phyloP scores from a whole-genome alignment of 148 eudicot species.

The Rhododendron vialii region DNA sequence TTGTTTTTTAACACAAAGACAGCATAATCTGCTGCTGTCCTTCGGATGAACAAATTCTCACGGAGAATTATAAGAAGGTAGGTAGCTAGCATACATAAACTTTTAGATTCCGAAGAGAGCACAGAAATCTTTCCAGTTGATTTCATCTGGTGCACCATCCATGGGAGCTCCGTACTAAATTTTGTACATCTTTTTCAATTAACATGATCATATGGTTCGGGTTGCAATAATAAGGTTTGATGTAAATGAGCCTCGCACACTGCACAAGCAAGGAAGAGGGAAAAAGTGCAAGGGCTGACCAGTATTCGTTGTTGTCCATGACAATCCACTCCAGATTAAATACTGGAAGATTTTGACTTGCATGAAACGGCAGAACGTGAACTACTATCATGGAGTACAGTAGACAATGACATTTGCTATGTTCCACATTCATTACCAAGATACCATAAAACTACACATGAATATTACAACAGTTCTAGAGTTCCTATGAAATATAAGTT shows the following conservation, averaged over 20 bases:
- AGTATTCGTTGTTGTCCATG: background rate
- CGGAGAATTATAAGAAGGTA: background rate
- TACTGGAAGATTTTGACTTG: background rate
- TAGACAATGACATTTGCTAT: background rate
- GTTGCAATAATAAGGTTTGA: background rate
- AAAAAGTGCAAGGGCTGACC: background rate
- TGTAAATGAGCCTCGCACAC: background rate
- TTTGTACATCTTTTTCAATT: background rate
- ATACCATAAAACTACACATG: background rate
- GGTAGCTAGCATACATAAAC: background rate
- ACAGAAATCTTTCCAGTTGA: background rate
- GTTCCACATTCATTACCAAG: background rate
- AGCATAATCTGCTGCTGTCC: background rate
- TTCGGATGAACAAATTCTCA: background rate
- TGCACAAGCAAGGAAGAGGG: background rate
- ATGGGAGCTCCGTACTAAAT: background rate
- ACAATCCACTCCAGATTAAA: background rate
- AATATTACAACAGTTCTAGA: background rate
- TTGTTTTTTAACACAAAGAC: background rate
- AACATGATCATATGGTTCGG: background rate
- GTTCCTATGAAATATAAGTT: background rate
- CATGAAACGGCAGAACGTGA: background rate
- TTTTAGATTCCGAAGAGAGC: background rate
- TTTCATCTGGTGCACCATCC: background rate
- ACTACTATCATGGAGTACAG: background rate